Conservation (phyloP, 306 rosid species). For the Boehmeria nivea region DNA sequence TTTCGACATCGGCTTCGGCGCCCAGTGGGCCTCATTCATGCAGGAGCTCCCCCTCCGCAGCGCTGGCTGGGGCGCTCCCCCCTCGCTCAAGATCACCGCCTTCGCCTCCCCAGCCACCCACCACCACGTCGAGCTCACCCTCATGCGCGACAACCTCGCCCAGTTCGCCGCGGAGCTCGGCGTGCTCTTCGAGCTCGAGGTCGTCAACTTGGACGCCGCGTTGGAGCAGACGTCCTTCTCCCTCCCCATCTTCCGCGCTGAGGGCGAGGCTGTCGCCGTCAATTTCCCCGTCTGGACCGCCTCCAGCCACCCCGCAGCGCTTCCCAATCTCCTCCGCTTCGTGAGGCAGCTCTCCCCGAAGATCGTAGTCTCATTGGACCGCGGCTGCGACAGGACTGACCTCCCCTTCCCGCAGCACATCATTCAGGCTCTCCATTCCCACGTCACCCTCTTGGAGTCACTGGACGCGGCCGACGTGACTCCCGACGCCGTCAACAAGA, state of each 20-base stretch:
- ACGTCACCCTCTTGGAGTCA: constrained; percentile 36
- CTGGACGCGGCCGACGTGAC: constrained; percentile 32
- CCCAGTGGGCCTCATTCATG: constrained; percentile 49
- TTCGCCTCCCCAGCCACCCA: constrained; percentile 40
- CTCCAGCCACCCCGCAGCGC: constrained; percentile 30
- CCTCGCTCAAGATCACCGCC: constrained; percentile 38
- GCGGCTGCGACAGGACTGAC: constrained; percentile 39
- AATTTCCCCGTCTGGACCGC: constrained; percentile 37
- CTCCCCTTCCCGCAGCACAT: constrained; percentile 42
- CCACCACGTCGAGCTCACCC: constrained; percentile 29
- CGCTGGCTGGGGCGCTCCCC: constrained; percentile 24
- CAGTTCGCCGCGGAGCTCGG: constrained; percentile 39
- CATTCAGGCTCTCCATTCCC: constrained; percentile 36
- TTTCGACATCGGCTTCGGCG: constrained; percentile 48
- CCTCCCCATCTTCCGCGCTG: constrained; percentile 23
- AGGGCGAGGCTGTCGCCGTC: constrained; percentile 34
- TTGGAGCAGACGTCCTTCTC: constrained; percentile 27
- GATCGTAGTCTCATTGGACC: constrained; percentile 37
- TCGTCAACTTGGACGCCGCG: constrained; percentile 33
- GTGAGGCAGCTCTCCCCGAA: constrained; percentile 41
- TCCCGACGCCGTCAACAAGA: constrained; percentile 33
- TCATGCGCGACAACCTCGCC: constrained; percentile 35
- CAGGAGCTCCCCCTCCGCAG: constrained; percentile 37
- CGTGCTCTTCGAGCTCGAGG: constrained; percentile 37
- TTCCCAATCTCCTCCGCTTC: constrained; percentile 34